Evolutionary conservation across 768 basidiomycete genomes (phyloP), one percentile per base, ranked within the genome.

Genomic region (Tulasnella sp.): DNA sequence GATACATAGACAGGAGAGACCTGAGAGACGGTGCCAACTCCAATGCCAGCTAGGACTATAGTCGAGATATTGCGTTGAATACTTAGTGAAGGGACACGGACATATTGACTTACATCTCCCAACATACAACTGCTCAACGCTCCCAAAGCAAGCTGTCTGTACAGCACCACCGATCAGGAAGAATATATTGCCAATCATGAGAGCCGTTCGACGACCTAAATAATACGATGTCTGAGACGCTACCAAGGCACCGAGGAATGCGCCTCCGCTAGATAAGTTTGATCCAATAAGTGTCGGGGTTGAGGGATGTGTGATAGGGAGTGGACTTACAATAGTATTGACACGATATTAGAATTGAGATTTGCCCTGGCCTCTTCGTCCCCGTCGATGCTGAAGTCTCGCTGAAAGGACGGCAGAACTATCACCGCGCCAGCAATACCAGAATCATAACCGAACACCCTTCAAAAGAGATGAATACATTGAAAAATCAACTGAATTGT

Each of bases 401-500:
- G 19, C 29, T 51, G 49, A 40, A 51, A 51, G 27, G 49, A 51
- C 22, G 49, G 49, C 4, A 51, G 39, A 5, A 51, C 49, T 24
- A 51, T 51, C 28, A 31, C 39, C 7, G 49, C 49, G 4, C 49
- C 49, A 31, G 49, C 49, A 4, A 51, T 51, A 12, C 49, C 49
- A 3, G 49, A 51, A 34, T 51, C 49, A 42, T 51, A 51, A 1
- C 49, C 49, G 34, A 51, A 42, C 28, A 51, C 29, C 19, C 49
- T 51, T 16, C n/a, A 34, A 20, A 22, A 12, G 4, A 19, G 24
- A 13, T 16, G 19, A 20, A 19, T 29, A 19, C 16, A 45, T 6
- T 6, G 20, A 5, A 45, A 20, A n/a, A 9, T 12, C 6, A 25
- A 7, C 6, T 25, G n/a, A 8, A 8, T 28, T 25, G 32, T 10